These are phyloP conservation scores for Trypanosoma rangeli DNA, from an alignment of 208 protist species.

Conservation along the genomic window DNA sequence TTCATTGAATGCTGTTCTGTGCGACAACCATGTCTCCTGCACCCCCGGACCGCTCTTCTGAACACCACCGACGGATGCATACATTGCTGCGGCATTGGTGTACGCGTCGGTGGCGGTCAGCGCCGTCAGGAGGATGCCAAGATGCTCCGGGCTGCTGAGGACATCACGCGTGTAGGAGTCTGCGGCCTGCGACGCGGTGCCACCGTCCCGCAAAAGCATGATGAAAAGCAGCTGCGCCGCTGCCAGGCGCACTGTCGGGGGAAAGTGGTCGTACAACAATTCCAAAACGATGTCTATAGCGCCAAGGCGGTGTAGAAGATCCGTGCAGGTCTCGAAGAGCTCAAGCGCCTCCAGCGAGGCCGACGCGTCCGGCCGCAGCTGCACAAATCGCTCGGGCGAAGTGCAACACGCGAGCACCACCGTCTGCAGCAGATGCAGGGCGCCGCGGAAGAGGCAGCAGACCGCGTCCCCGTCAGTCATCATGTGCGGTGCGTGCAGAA, in stretches of 20 bases:
- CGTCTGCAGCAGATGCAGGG: conserved; percentile 9
- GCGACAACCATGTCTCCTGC: background rate
- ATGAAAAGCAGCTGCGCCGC: conserved; percentile 19
- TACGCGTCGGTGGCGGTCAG: background rate
- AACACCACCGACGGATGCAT: background rate
- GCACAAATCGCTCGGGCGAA: background rate
- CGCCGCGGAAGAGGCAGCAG: conserved; percentile 15
- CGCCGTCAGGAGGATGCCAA: conserved; percentile 6
- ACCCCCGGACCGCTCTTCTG: background rate
- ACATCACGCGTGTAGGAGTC: conserved; percentile 9
- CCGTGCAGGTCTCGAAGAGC: conserved; percentile 8
- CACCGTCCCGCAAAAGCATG: conserved; percentile 18
- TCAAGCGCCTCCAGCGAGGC: conserved; percentile 2
- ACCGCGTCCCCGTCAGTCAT: conserved; percentile 19
- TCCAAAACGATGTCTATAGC: conserved; percentile 14
- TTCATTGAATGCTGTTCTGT: no score
- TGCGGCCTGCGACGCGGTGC: background rate
- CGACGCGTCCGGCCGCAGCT: background rate
- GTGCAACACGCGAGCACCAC: conserved; percentile 16
- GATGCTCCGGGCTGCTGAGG: conserved; percentile 5
- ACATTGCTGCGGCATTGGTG: background rate
- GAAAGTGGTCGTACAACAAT: conserved; percentile 14
- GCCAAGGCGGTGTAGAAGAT: conserved; percentile 16
- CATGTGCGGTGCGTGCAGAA: conserved; percentile 23
- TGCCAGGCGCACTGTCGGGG: conserved; percentile 3